Conservation (phyloP, 345 rosid species). For the Linum tenue region DNA sequence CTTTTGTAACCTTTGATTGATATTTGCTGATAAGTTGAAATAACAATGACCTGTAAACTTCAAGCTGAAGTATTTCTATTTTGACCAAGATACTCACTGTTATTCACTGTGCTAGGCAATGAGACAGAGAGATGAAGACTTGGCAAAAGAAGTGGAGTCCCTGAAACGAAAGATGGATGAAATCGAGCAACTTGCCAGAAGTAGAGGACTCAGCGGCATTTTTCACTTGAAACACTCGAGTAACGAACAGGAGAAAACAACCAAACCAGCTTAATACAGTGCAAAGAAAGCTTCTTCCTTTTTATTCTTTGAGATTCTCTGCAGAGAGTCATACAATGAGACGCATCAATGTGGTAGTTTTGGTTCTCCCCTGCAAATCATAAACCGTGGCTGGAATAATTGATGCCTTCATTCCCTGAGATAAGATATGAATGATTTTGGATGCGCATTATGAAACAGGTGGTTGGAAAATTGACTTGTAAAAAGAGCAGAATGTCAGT, state of each 20-base stretch:
- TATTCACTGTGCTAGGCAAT: constrained; percentile 35
- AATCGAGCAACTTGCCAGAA: constrained; percentile 64
- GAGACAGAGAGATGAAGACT: constrained; percentile 51
- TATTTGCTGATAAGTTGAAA: too few relatives aligned
- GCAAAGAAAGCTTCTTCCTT: background rate
- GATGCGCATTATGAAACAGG: too few relatives aligned
- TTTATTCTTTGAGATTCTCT: background rate
- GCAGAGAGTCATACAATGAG: background rate
- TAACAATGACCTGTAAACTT: too few relatives aligned
- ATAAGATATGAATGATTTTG: background rate
- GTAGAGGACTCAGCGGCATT: constrained; percentile 53
- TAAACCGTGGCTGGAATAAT: background rate
- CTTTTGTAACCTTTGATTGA: background rate
- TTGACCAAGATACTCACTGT: background rate
- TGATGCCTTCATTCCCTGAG: background rate
- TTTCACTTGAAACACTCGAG: constrained; percentile 40
- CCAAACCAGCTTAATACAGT: constrained; percentile 17
- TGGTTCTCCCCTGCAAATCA: background rate
- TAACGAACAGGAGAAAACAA: constrained; percentile 19
- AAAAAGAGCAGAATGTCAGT: background rate
- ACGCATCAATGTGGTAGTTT: background rate
- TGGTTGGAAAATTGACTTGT: too few relatives aligned
- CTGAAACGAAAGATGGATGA: constrained; percentile 53
- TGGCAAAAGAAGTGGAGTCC: constrained; percentile 45
- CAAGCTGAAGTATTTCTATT: too few relatives aligned